Evolutionary conservation across 306 rosid species (phyloP).

Genomic region (Malus asiatica): DNA sequence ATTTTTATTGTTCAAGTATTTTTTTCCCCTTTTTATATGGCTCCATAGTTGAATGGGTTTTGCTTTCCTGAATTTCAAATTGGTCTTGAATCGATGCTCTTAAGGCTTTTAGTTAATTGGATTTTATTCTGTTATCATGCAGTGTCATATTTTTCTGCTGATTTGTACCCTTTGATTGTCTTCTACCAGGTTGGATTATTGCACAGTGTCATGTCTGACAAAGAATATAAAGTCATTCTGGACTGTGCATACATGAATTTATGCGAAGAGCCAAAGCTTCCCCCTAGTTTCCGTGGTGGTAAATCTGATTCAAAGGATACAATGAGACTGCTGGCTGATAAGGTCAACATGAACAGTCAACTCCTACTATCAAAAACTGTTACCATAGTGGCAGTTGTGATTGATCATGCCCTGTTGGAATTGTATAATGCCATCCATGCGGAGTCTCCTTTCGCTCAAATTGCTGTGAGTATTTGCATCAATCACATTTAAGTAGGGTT

Average conservation of each 20-base stretch:
- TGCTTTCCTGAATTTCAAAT: not conserved
- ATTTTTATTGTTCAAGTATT: not conserved
- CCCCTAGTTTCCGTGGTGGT: conserved; percentile 88
- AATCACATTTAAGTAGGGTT: not conserved
- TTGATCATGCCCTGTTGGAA: conserved; percentile 82
- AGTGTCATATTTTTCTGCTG: conserved; percentile 4
- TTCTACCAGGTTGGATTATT: conserved; percentile 70
- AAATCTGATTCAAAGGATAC: conserved; percentile 65
- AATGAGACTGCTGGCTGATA: conserved; percentile 72
- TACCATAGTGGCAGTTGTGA: conserved; percentile 60
- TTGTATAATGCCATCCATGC: conserved; percentile 63
- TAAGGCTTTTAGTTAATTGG: conserved; percentile 4
- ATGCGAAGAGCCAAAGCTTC: conserved; percentile 74
- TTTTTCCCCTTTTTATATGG: not conserved
- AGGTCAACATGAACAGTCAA: conserved; percentile 86
- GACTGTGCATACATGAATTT: conserved; percentile 78
- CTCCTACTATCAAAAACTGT: conserved; percentile 66
- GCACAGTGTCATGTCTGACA: conserved; percentile 77
- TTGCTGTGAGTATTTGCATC: conserved; percentile 63
- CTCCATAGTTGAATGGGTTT: not conserved
- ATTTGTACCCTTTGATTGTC: conserved; percentile 10
- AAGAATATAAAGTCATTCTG: conserved; percentile 90
- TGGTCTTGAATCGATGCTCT: not conserved
- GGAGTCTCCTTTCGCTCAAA: conserved; percentile 78
- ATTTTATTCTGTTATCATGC: not conserved